Evolutionary conservation across 371 early-diverging fungal genomes (phyloP).

Genomic region (Gilbertella persicaria): DNA sequence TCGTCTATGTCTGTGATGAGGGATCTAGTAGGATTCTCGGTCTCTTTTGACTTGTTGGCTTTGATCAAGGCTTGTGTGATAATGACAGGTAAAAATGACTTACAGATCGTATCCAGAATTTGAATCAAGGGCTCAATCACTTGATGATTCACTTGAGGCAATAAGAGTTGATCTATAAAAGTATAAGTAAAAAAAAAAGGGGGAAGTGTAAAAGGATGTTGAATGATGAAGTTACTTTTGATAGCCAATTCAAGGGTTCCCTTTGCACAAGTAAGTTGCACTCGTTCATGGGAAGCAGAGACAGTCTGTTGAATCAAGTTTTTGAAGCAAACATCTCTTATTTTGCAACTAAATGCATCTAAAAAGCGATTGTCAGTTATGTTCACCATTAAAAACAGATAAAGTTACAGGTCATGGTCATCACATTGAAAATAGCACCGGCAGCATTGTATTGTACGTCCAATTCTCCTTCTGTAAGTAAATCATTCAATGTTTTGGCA

Average conservation of each 20-base stretch:
- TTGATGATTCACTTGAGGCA: constrained; percentile 31
- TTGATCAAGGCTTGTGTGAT: constrained; percentile 32
- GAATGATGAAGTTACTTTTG: constrained; percentile 35
- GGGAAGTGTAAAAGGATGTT: too few species aligned
- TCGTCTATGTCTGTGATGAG: neutral
- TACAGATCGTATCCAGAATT: constrained; percentile 24
- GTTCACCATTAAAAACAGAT: neutral
- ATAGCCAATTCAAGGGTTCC: constrained; percentile 36
- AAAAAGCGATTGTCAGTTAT: neutral
- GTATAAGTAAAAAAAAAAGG: neutral
- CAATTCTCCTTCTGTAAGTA: constrained; percentile 36
- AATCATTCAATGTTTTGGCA: constrained; percentile 30
- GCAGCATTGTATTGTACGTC: constrained; percentile 52
- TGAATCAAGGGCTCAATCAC: constrained; percentile 45
- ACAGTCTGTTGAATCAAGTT: constrained; percentile 30
- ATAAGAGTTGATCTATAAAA: constrained; percentile 26
- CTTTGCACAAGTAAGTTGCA: constrained; percentile 46
- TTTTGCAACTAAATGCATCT: constrained; percentile 39
- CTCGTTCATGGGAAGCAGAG: constrained; percentile 35
- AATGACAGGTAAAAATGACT: constrained; percentile 29
- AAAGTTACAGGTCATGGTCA: constrained; percentile 42
- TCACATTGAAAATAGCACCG: constrained; percentile 48
- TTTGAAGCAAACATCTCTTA: constrained; percentile 37
- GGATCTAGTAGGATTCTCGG: neutral
- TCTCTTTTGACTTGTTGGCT: neutral